phyloP scores from a whole-genome alignment of 2,329 filamentous ascomycete genomes.

The Cyclaneusma minus region DNA sequence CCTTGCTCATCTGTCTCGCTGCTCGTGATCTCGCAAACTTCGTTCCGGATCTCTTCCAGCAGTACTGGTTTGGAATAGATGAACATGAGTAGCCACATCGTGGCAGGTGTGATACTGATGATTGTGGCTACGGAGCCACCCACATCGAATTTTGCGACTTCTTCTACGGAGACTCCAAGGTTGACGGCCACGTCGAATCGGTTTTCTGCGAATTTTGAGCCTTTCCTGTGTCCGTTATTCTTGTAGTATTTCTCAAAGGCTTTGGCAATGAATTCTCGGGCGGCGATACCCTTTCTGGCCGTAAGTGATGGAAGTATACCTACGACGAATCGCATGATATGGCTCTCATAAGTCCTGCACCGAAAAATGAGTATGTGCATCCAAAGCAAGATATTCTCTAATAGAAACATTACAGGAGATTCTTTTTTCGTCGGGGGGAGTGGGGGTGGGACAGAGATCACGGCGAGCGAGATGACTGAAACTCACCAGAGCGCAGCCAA shows the following conservation, averaged over 20 bases:
- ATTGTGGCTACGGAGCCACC: conserved; percentile 24
- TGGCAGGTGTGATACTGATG: conserved; percentile 22
- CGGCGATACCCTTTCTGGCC: conserved; percentile 17
- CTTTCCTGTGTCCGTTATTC: conserved; percentile 21
- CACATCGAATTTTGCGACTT: conserved; percentile 26
- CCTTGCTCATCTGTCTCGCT: no score
- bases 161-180: conserved; percentile 18
- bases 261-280: conserved; percentile 18
- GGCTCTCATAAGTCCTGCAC: no score
- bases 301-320: conserved; percentile 16
- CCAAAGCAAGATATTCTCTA: no score
- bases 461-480: no score
- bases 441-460: conserved; percentile 6
- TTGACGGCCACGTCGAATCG: conserved; percentile 19
- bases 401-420: no score
- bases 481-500: conserved; percentile 22
- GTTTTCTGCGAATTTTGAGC: conserved; percentile 20
- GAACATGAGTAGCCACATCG: conserved; percentile 25
- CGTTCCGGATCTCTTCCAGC: conserved; percentile 17
- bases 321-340: conserved; percentile 11
- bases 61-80: conserved; percentile 19
- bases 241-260: conserved; percentile 25
- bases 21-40: no score
- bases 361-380: no score
- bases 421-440: no score